Evolutionary conservation across 345 rosid species (phyloP).

Genomic region (Populus deltoides): DNA sequence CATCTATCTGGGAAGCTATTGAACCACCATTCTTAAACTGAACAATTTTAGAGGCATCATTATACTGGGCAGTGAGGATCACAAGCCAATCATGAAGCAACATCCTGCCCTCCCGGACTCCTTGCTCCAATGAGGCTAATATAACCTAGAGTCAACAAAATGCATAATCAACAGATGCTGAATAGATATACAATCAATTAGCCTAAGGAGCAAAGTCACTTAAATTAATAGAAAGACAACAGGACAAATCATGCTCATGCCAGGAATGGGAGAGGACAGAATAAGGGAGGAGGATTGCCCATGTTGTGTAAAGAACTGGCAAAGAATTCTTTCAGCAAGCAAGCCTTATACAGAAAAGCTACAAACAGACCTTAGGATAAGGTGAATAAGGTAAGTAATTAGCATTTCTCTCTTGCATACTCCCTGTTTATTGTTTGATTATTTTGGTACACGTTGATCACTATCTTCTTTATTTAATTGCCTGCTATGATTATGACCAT

Average conservation of each 20-base stretch:
- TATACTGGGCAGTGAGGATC: constrained; percentile 78
- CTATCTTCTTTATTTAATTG: not conserved
- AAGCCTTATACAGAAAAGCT: not conserved
- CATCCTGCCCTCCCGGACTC: constrained; percentile 92
- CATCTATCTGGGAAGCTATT: constrained; percentile 62
- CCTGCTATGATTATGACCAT: not conserved
- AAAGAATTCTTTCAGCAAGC: not conserved
- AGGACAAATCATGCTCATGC: not conserved
- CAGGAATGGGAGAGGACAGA: not conserved
- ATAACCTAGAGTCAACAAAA: constrained; percentile 49
- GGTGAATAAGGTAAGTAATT: not conserved
- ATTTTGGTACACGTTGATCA: constrained; percentile 1
- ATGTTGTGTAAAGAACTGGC: not conserved
- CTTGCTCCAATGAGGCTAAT: constrained; percentile 81
- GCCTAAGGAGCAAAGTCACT: not conserved
- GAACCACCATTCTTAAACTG: constrained; percentile 61
- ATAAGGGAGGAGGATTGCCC: not conserved
- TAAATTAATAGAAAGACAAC: not conserved
- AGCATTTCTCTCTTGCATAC: not conserved
- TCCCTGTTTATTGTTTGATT: not conserved
- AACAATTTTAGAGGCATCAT: constrained; percentile 64
- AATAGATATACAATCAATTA: not conserved
- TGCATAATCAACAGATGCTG: not conserved
- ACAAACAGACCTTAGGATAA: not conserved
- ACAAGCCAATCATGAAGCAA: constrained; percentile 97